Conservation (phyloP, 148 eudicot species). For the Rhododendron ferrugineum region DNA sequence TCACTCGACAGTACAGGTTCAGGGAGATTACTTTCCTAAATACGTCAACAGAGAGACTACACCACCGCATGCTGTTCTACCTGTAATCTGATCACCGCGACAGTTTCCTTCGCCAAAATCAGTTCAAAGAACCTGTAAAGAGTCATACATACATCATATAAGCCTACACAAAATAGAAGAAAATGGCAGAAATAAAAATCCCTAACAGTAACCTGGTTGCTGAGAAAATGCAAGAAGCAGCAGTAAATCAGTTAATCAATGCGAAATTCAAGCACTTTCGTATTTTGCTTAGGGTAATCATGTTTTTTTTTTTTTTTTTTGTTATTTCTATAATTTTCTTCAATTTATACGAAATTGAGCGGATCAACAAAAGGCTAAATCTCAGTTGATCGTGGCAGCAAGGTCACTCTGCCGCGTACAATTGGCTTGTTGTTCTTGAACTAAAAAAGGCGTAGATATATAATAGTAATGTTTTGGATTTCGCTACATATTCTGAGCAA, state of each 20-base stretch:
- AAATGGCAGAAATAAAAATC: neutral
- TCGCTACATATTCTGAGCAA: neutral
- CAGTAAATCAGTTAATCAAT: neutral
- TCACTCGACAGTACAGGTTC: slow-evolving; percentile 79
- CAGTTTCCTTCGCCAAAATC: neutral
- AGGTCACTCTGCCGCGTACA: neutral
- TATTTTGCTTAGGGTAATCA: neutral
- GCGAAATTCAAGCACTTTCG: neutral
- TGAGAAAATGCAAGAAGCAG: neutral
- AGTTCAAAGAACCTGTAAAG: slow-evolving; percentile 27
- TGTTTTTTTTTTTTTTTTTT: neutral
- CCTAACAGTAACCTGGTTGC: neutral
- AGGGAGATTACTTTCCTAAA: slow-evolving; percentile 63
- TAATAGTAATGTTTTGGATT: neutral
- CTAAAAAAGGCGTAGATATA: neutral
- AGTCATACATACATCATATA: neutral
- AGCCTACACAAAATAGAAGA: neutral
- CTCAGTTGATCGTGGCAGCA: neutral
- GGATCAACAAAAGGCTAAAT: neutral
- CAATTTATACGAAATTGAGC: neutral
- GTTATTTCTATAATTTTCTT: neutral
- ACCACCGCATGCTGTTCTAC: slow-evolving; percentile 77
- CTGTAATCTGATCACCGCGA: slow-evolving; percentile 21
- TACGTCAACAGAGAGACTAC: slow-evolving; percentile 64
- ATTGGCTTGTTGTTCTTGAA: neutral